Evolutionary conservation across 306 rosid species (phyloP), one percentile per base, ranked within the genome.

Genomic region (Trifolium pratense): DNA sequence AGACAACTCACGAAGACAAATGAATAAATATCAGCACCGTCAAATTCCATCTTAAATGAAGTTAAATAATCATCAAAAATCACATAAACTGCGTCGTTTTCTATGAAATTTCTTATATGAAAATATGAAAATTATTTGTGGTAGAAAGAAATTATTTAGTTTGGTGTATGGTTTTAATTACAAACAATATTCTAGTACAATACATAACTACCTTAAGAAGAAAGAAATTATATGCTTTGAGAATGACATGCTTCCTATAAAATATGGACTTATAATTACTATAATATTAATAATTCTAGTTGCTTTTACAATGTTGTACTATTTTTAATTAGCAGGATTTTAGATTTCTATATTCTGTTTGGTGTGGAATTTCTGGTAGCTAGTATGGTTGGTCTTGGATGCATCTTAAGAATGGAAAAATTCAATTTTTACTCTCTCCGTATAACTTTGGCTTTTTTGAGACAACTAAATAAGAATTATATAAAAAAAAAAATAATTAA

Each of bases 131-230:
- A 18, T 5, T 66, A 23, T 21, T 42, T 43, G 20, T 43, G 4
- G 52, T 12, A 39, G 6, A 39, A n/a, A n/a, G n/a, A n/a, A 65
- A 12, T 39, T 12, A 18, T 65, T 61, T 8, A 1, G 16, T 63
- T 65, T 65, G 70, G 53, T 39, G 70, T 61, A 8, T 61, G 45
- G 45, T 61, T 61, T 61, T n/a, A 58, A 14, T 58, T 32, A 4
- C 67, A 16, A 32, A 29, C 21, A 29, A 59, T 14, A 29, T 39
- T 31, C 11, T 65, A 43, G 18, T 65, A 65, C 70, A 40, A 11
- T 1, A 65, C 10, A 39, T 31, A 65, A 31, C 18, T 39, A 65
- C 5, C 29, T 65, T 65, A 13, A 7, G 52, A 40, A 65, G 16
- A 65, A 6, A 20, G 9, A 65, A n/a, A n/a, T 40, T 65, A 1